phyloP scores from a whole-genome alignment of 441 rosid species.

The Pelargonium australe region DNA sequence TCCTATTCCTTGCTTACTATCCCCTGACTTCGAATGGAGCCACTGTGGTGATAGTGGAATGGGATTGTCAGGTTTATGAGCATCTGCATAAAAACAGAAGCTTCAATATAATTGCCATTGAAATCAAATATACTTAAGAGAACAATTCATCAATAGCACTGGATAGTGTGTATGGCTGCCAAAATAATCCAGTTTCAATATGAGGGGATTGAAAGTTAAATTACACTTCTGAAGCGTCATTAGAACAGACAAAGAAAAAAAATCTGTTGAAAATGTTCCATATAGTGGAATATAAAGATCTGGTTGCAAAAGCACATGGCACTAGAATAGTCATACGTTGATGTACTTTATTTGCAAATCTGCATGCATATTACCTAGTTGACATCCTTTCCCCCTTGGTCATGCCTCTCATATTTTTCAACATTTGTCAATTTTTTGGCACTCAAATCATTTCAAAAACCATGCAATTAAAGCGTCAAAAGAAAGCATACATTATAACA shows the following conservation, averaged over 20 bases:
- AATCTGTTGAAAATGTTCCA: not conserved
- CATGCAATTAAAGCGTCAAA: too few relatives aligned
- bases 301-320: not conserved
- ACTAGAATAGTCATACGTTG: not conserved
- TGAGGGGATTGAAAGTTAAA: not conserved
- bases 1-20: slow-evolving; percentile 69
- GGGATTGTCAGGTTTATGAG: slow-evolving; percentile 61
- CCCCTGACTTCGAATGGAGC: slow-evolving; percentile 92
- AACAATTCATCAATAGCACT: too few relatives aligned
- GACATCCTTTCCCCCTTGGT: too few relatives aligned
- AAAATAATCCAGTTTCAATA: too few relatives aligned
- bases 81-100: slow-evolving; percentile 54
- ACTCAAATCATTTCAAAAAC: too few relatives aligned
- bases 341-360: too few relatives aligned
- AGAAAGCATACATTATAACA: too few relatives aligned
- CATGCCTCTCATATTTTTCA: too few relatives aligned
- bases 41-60: slow-evolving; percentile 98
- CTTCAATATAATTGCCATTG: slow-evolving; percentile 9
- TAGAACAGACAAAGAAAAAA: not conserved
- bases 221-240: not conserved
- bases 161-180: too few relatives aligned
- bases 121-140: too few relatives aligned
- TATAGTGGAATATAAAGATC: not conserved
- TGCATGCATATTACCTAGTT: too few relatives aligned
- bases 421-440: too few relatives aligned